Evolutionary conservation across 2,329 filamentous ascomycete species (phyloP), one percentile per base, ranked within the genome.

Genomic region (Pseudogymnoascus sp.): DNA sequence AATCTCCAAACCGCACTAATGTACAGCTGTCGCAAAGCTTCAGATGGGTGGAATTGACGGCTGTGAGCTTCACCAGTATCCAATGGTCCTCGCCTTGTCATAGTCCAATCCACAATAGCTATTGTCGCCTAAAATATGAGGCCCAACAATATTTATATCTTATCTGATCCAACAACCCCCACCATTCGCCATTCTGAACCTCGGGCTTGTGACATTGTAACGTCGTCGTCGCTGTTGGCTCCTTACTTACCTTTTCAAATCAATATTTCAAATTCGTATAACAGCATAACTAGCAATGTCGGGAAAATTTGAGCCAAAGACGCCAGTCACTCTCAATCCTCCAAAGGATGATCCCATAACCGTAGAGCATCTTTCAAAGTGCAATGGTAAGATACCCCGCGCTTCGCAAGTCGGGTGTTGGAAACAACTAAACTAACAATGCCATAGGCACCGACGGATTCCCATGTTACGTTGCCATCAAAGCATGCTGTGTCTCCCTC

Each of bases 271-370:
- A 26, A n/a, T 33, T 54, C 47, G 29, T n/a, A 54, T 54, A 54
- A 54, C 47, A 31, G n/a, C 29, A 54, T 21, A 33, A 54, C 15
- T 17, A 33, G 21, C 29, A 33, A 86, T 85, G 83, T 73, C 80
- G 64, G 82, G 80, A 65, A 87, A 83, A 68, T 95, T 95, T 69
- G 87, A 89, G 72, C 90, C 91, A 44, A 95, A 94, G 75, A 77
- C 78, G 29, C 82, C 89, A 2, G 87, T 94, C 63, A 77, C 86
- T 62, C 84, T 99, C 63, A 81, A 88, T 62, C 87, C 91, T 37
- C 94, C 94, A 11, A 97, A 95, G 77, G 83, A 91, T 71, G 92
- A 97, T 70, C 83, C 84, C 37, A 97, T 99, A 69, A 86, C 86
- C n/a, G 71, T 81, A 1, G 89, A 94, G 63, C 86, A 93, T 69